Conservation (phyloP, 2,329 filamentous ascomycete genomes). For the Fusarium austroafricanum region DNA sequence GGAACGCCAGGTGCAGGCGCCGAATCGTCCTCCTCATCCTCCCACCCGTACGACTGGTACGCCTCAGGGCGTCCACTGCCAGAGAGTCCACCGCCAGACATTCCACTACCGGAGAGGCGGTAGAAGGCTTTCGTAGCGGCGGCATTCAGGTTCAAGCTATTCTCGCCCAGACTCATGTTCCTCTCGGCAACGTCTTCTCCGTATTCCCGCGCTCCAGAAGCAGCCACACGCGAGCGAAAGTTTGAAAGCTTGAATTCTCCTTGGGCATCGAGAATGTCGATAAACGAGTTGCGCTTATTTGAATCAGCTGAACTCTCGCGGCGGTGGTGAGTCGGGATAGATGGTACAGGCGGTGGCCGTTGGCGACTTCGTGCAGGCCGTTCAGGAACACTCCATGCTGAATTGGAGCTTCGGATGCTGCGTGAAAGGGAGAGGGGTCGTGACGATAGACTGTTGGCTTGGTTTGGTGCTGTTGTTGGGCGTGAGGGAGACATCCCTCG, state of each 20-base stretch:
- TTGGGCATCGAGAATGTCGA: constrained; percentile 70
- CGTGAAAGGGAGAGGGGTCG: constrained; percentile 34
- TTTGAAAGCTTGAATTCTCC: constrained; percentile 62
- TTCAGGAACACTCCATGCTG: constrained; percentile 32
- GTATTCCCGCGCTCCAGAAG: constrained; percentile 64
- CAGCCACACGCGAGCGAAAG: constrained; percentile 61
- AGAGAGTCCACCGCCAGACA: neutral
- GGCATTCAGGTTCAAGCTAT: constrained; percentile 50
- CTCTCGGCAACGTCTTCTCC: constrained; percentile 75
- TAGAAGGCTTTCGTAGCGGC: constrained; percentile 53
- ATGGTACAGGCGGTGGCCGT: constrained; percentile 37
- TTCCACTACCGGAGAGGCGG: constrained; percentile 34
- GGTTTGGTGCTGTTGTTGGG: constrained; percentile 41
- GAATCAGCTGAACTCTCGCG: constrained; percentile 39
- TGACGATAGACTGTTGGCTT: constrained; percentile 4
- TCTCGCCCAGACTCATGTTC: constrained; percentile 58
- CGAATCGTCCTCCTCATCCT: constrained; percentile 26
- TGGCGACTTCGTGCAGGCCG: constrained; percentile 25
- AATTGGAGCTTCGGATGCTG: constrained; percentile 36
- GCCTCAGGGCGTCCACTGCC: neutral
- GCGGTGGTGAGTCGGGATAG: constrained; percentile 38
- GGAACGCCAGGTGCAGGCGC: constrained; percentile 37
- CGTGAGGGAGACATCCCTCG: constrained; percentile 19
- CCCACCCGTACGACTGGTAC: neutral
- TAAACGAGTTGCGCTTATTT: constrained; percentile 38